Evolutionary conservation across 2,329 filamentous ascomycete genomes (phyloP).

Genomic region (Nemania diffusa): DNA sequence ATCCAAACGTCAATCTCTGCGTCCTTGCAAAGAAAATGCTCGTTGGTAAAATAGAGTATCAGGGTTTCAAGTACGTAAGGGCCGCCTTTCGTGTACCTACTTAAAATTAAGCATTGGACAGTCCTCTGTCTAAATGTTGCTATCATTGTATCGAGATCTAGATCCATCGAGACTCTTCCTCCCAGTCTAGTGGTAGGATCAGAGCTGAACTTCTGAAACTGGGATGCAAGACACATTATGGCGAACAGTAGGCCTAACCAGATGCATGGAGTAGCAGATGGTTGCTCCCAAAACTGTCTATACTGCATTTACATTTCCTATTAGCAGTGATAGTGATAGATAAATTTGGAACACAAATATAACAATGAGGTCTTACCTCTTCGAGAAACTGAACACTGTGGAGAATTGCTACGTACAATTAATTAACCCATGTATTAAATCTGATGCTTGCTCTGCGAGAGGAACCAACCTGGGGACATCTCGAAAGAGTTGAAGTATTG

Average conservation of each 20-base stretch:
- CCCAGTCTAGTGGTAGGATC: neutral
- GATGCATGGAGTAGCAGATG: constrained; percentile 50
- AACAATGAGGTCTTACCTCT: constrained; percentile 36
- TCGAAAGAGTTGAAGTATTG: constrained; percentile 53
- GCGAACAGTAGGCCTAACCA: constrained; percentile 60
- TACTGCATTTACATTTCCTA: constrained; percentile 51
- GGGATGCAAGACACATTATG: constrained; percentile 55
- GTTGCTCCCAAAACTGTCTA: constrained; percentile 56
- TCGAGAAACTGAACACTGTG: constrained; percentile 48
- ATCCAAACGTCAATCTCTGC: constrained; percentile 50
- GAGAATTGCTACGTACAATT: constrained; percentile 37
- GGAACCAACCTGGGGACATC: constrained; percentile 41
- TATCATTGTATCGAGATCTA: constrained; percentile 14
- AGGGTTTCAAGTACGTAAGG: constrained; percentile 54
- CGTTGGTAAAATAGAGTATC: constrained; percentile 49
- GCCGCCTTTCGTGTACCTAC: constrained; percentile 55
- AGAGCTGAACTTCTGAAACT: constrained; percentile 32
- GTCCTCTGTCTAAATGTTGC: constrained; percentile 44
- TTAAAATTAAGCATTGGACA: constrained; percentile 52
- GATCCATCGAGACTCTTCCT: neutral
- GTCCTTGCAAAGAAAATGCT: constrained; percentile 47
- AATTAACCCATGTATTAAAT: constrained; percentile 4
- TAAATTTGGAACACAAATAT: neutral
- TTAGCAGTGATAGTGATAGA: neutral
- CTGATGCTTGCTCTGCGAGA: neutral